A percentile compares a stretch with the other conserved stretches of the same genome.
Evolutionary conservation across 2,329 filamentous ascomycete genomes (phyloP).

Genomic region (Dactylellina sp.): DNA sequence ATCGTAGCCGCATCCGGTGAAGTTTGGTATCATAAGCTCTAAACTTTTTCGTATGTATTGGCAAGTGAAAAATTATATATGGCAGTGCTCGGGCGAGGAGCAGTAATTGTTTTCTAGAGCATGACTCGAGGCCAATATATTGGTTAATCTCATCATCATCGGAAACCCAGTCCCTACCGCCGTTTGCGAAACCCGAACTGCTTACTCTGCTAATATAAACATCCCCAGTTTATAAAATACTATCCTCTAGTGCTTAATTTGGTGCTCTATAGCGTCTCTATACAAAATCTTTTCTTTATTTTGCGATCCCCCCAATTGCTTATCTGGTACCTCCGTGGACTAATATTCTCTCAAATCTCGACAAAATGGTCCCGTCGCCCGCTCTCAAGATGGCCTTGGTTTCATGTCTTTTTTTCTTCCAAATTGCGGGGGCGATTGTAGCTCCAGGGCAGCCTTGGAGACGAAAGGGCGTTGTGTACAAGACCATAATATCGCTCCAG

Average conservation of each 20-base stretch:
- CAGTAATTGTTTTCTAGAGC: no score
- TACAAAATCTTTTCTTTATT: slow-evolving; percentile 8
- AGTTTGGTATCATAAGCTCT: slow-evolving; percentile 28
- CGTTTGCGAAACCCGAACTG: no score
- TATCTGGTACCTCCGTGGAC: no score
- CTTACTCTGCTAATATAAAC: no score
- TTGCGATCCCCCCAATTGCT: slow-evolving; percentile 17
- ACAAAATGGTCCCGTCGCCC: slow-evolving; percentile 1
- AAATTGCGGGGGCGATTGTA: slow-evolving; percentile 9
- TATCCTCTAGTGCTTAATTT: no score
- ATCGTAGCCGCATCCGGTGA: slow-evolving; percentile 36
- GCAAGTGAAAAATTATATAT: no score
- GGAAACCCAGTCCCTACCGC: slow-evolving; percentile 33
- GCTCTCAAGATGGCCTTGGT: slow-evolving; percentile 7
- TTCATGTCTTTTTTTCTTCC: slow-evolving; percentile 22
- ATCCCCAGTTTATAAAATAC: background rate
- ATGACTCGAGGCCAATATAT: slow-evolving; percentile 16
- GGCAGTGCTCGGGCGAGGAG: no score
- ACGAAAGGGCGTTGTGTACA: slow-evolving; percentile 38
- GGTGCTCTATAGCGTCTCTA: no score
- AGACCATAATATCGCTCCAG: slow-evolving; percentile 39
- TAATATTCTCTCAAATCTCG: background rate
- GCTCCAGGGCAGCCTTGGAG: slow-evolving; percentile 37
- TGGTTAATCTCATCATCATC: background rate
- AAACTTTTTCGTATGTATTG: background rate